These are phyloP conservation scores for Diplodia mutila DNA, from an alignment of 2,329 filamentous ascomycete species.

Conservation along the genomic window DNA sequence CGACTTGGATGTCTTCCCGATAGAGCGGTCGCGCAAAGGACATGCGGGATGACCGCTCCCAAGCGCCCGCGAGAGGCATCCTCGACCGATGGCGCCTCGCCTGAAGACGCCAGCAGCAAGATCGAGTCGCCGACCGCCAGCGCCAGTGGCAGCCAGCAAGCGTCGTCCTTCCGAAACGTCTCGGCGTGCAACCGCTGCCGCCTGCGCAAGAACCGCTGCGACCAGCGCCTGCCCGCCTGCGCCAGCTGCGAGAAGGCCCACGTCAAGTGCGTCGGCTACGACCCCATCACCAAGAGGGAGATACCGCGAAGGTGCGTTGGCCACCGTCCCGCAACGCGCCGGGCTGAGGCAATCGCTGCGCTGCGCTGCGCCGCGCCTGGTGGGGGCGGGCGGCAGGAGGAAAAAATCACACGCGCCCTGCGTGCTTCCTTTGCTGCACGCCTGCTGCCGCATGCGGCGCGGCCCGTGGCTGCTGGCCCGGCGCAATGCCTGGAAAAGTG, in stretches of 20 bases:
- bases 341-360: not conserved
- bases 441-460: constrained; percentile 25
- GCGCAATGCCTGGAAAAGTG: constrained; percentile 10
- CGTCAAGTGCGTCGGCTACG: constrained; percentile 91
- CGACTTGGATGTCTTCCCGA: constrained; percentile 21
- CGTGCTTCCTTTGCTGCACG: constrained; percentile 13
- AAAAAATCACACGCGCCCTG: constrained; percentile 19
- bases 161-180: constrained; percentile 59
- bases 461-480: constrained; percentile 16
- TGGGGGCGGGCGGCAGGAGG: constrained; percentile 22
- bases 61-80: constrained; percentile 45
- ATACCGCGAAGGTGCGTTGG: constrained; percentile 72
- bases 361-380: not conserved
- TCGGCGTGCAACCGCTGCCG: constrained; percentile 94
- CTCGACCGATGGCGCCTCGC: constrained; percentile 36
- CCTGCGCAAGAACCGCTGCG: constrained; percentile 90
- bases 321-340: not conserved
- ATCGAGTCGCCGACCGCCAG: constrained; percentile 38
- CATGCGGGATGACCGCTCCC: constrained; percentile 42
- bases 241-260: constrained; percentile 91
- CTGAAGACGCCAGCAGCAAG: constrained; percentile 30
- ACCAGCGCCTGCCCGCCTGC: constrained; percentile 89
- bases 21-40: constrained; percentile 22
- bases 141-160: constrained; percentile 27
- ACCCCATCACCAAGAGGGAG: constrained; percentile 94